These are phyloP conservation scores for Angophora floribunda DNA, from an alignment of 345 rosid species.

Conservation along the genomic window DNA sequence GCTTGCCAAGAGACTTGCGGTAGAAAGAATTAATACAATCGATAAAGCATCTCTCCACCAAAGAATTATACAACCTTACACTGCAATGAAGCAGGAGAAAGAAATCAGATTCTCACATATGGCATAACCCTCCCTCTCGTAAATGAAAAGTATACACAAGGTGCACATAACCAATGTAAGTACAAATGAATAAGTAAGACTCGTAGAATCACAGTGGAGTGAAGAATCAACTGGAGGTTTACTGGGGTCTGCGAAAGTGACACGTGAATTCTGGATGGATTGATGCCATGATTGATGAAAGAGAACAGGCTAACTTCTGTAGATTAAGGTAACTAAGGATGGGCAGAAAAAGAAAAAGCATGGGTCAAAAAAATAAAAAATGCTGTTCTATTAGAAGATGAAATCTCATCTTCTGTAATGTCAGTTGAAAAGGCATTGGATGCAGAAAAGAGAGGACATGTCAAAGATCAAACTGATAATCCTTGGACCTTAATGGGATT, in stretches of 20 bases:
- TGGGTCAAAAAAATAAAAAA: not conserved
- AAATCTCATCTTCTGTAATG: not conserved
- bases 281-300: not conserved
- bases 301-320: not conserved
- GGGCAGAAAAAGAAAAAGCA: not conserved
- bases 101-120: not conserved
- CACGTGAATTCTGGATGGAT: not conserved
- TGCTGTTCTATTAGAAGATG: not conserved
- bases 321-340: not conserved
- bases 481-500: not conserved
- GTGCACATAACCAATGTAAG: not conserved
- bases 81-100: not conserved
- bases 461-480: not conserved
- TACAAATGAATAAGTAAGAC: not conserved
- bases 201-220: not conserved
- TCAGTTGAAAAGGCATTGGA: not conserved
- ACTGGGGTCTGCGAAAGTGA: not conserved
- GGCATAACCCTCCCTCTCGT: not conserved
- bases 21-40: slow-evolving; percentile 9
- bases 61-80: slow-evolving; percentile 6
- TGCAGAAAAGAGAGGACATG: not conserved
- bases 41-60: slow-evolving; percentile 13
- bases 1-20: slow-evolving; percentile 5
- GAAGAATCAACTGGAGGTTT: not conserved
- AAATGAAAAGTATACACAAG: not conserved